Evolutionary conservation across 2,329 filamentous ascomycete genomes (phyloP).

Genomic region (Stachybotrys chartarum): DNA sequence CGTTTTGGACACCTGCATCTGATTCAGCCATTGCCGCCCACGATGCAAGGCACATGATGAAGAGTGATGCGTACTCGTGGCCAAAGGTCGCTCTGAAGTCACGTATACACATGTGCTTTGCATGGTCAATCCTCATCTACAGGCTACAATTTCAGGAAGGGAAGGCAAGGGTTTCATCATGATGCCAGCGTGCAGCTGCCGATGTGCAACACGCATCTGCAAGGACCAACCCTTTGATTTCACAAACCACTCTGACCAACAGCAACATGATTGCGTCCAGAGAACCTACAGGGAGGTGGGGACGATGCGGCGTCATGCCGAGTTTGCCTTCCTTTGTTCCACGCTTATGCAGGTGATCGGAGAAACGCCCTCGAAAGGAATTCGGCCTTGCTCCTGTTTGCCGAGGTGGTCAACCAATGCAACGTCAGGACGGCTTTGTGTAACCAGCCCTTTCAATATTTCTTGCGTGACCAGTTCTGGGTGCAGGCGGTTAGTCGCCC

Average conservation of each 20-base stretch:
- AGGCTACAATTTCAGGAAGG: too few relatives aligned
- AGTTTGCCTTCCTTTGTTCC: neutral
- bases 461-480: neutral
- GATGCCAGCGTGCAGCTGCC: neutral
- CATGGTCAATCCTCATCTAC: too few relatives aligned
- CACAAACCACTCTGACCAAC: neutral
- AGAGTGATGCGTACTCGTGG: too few relatives aligned
- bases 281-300: neutral
- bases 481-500: neutral
- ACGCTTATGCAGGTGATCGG: neutral
- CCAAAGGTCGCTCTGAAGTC: too few relatives aligned
- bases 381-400: neutral
- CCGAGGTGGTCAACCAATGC: neutral
- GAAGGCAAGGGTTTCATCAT: neutral
- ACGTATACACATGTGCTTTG: too few relatives aligned
- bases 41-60: too few relatives aligned
- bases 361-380: neutral
- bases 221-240: neutral
- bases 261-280: neutral
- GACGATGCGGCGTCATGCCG: neutral
- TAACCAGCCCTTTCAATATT: neutral
- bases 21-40: too few relatives aligned
- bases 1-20: too few relatives aligned
- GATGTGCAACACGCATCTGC: neutral
- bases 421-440: neutral